Base-by-base conservation (phyloP, 2,329 filamentous ascomycete species). In the Colletotrichum lini region DNA sequence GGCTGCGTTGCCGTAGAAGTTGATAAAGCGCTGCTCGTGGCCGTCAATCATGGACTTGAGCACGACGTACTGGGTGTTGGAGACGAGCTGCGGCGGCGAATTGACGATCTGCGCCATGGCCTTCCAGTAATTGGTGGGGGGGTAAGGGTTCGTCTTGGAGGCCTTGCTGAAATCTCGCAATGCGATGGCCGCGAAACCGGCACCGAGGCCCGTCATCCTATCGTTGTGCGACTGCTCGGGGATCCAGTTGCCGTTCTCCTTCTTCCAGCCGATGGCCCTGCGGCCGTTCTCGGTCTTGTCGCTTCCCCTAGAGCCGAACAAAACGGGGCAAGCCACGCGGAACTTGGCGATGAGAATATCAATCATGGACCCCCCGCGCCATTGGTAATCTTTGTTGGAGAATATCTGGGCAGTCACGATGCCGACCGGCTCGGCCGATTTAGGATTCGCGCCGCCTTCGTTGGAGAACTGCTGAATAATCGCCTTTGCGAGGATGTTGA, bases 281-380 rank as follows among this genome's bases (percentile, higher is more conserved):
- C 91, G 88, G 1, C 94, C 94, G 13, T 85, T 84, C 56, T 90
- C 87, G 0, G 91, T 97, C 72, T 87, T 91, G 79, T 97, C 94
- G 73, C 86, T 90, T 30, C 94, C 95, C 53, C 90, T 88, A 74
- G 95, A 90, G 21, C 96, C 96, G 79, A 97, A 98, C 0, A 99
- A 85, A 1, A 95, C 91, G 0, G 96, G 96, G 76, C 94, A 97
- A 4, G 90, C 86, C 18, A 93, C 86, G 71, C 95, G 91, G 77
- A 94, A 93, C 80, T 98, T 98, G 65, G 95, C 86, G 77, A 97
- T 92, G 40, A 98, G 86, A 70, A 98, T 93, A 78, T 97, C 94
- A 63, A 94, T 91, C 69, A 97, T 85, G 1, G 91, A 88, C 58
- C 88, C 82, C 10, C 90, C 92, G 61, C 91, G 88, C 86, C 91